Conservation (phyloP, 2,329 filamentous ascomycete species). For the Plenodomus tracheiphilus region DNA sequence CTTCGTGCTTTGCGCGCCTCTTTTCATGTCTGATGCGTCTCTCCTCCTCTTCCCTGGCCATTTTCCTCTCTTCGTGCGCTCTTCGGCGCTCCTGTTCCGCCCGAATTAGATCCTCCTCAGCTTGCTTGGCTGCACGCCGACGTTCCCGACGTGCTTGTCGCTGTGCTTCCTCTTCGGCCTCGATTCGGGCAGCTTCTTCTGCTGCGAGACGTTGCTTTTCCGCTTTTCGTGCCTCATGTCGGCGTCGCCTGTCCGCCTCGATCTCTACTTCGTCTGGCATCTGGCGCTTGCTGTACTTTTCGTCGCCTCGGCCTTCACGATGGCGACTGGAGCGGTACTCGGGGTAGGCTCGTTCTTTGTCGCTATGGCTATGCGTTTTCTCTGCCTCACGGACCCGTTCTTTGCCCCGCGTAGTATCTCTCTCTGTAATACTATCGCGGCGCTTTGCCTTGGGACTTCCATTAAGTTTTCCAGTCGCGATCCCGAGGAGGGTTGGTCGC, state of each 20-base stretch:
- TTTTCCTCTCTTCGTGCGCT: slow-evolving; percentile 23
- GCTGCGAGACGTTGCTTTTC: slow-evolving; percentile 32
- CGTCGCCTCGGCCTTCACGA: slow-evolving; percentile 30
- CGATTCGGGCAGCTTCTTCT: slow-evolving; percentile 11
- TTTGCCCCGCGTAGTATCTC: slow-evolving; percentile 26
- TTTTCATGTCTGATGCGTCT: slow-evolving; percentile 32
- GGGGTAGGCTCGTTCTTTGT: slow-evolving; percentile 31
- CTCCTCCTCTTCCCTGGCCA: slow-evolving; percentile 32
- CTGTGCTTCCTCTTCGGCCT: slow-evolving; percentile 32
- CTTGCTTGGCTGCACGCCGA: slow-evolving; percentile 28
- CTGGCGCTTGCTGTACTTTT: slow-evolving; percentile 35
- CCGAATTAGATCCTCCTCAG: slow-evolving; percentile 23
- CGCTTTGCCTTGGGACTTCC: slow-evolving; percentile 30
- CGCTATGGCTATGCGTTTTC: slow-evolving; percentile 28
- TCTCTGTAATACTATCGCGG: slow-evolving; percentile 39
- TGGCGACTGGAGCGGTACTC: slow-evolving; percentile 32
- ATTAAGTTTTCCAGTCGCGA: slow-evolving; percentile 22
- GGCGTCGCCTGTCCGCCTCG: slow-evolving; percentile 30
- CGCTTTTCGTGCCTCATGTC: slow-evolving; percentile 31
- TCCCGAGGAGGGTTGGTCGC: slow-evolving; percentile 19
- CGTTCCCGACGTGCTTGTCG: slow-evolving; percentile 33
- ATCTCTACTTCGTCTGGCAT: slow-evolving; percentile 29
- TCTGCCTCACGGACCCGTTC: slow-evolving; percentile 23
- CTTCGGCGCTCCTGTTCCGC: slow-evolving; percentile 25
- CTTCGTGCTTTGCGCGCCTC: slow-evolving; percentile 29